Evolutionary conservation across 2,329 filamentous ascomycete genomes (phyloP).

Genomic region (Esteya vermicola): DNA sequence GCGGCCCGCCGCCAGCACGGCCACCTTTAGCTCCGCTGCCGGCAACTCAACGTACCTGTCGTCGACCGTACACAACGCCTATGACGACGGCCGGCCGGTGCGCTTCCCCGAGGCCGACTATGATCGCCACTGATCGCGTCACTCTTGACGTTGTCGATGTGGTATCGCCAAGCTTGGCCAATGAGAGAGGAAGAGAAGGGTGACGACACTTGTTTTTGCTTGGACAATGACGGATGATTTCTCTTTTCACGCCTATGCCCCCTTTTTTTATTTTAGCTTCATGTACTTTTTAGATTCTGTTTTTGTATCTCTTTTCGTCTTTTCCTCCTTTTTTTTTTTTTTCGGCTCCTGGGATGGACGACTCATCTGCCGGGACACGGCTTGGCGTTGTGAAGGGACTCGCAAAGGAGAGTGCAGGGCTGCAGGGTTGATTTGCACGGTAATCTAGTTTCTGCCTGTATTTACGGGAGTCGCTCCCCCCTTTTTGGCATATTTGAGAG

Average conservation of each 20-base stretch:
- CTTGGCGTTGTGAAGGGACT: not conserved
- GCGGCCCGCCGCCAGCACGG: constrained; percentile 9
- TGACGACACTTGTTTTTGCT: too few relatives aligned
- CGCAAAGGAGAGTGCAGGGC: not conserved
- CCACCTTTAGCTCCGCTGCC: constrained; percentile 5
- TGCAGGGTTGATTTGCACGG: not conserved
- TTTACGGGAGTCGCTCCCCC: too few relatives aligned
- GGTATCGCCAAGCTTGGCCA: too few relatives aligned
- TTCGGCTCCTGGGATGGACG: not conserved
- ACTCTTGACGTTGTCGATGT: too few relatives aligned
- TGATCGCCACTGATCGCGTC: constrained; percentile 29
- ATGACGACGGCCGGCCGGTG: constrained; percentile 29
- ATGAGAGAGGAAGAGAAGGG: too few relatives aligned
- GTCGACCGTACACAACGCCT: constrained; percentile 26
- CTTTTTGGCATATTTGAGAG: too few relatives aligned
- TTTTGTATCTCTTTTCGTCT: not conserved
- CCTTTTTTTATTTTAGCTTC: too few relatives aligned
- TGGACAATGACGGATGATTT: too few relatives aligned
- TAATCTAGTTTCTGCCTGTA: not conserved
- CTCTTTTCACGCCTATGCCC: too few relatives aligned
- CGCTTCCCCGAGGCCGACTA: constrained; percentile 46
- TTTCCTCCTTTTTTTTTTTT: not conserved
- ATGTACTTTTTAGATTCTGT: not conserved
- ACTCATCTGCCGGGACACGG: not conserved
- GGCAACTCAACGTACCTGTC: constrained; percentile 21